Base-by-base conservation (phyloP, 2,329 filamentous ascomycete genomes). In the Teratosphaeria gauchensis region DNA sequence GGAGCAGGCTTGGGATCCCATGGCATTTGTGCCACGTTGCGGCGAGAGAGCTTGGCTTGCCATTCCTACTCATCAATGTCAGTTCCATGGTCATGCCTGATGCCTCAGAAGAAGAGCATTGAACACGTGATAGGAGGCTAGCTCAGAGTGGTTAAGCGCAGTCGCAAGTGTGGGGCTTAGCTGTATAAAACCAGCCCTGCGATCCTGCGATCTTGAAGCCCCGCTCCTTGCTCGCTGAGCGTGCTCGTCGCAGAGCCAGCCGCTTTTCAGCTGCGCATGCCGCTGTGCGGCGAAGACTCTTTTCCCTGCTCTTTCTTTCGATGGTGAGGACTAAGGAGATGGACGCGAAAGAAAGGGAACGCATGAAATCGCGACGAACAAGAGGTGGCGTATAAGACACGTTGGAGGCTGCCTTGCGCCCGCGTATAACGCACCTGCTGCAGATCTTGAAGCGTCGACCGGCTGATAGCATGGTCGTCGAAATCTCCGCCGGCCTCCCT, bases 401-500 rank as follows among this genome's bases (percentile, higher is more conserved):
- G n/a, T n/a, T 21, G 8, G 42, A 21, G 16, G 42, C 42, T 48
- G 42, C 42, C 5, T n/a, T n/a, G 42, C 42, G n/a, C n/a, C 4
- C n/a, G 42, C 16, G 6, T 7, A 8, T 8, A 6, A 48, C 42
- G n/a, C 80, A 97, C 92, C 84, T 87, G 82, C 75, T 86, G 87
- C 80, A 99, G 80, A 74, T 96, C 90, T 66, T 92, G 85, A 69
- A 99, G 78, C 56, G 92, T 92, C 67, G 84, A 80, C 73, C 92
- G 88, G 68, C 95, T 90, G 64, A 97, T 88, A 68, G 94, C 94
- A 67, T 88, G 90, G 77, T 99, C 94, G 75, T 99, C 94, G 73
- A 99, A 97, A 76, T 97, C 94, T 71, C 92, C 89, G 71, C 89
- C 84, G 70, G 92, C 96, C 66, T 73, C 71, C 55, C 69, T 65